phyloP scores from a whole-genome alignment of 305 asterid species.

The Fraxinus xanthoxyloides region DNA sequence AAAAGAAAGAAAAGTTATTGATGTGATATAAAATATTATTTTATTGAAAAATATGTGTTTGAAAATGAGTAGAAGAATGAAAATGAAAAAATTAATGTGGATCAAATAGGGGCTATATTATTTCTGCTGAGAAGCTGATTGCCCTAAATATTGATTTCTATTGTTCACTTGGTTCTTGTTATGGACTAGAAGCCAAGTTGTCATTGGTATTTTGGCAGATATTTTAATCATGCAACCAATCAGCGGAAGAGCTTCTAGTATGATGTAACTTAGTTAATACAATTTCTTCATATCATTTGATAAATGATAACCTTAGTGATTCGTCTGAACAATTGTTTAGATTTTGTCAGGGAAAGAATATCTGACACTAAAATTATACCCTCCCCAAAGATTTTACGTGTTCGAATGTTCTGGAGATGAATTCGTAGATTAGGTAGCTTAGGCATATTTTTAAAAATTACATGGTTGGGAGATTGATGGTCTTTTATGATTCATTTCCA shows the following conservation, averaged over 20 bases:
- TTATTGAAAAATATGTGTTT: no score
- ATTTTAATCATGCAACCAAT: background rate
- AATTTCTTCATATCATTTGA: background rate
- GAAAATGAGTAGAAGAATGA: no score
- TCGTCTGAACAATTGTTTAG: background rate
- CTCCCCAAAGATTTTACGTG: background rate
- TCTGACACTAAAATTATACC: background rate
- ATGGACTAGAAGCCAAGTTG: conserved; percentile 11
- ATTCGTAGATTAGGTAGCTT: background rate
- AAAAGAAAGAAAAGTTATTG: no score
- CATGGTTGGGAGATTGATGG: background rate
- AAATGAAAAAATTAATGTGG: no score
- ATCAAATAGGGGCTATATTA: no score
- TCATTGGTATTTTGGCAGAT: background rate
- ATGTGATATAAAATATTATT: no score
- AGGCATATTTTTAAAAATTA: background rate
- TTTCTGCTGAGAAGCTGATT: conserved; percentile 15
- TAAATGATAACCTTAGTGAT: background rate
- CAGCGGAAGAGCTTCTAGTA: background rate
- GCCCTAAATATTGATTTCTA: background rate
- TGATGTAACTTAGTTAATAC: background rate
- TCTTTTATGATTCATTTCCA: background rate
- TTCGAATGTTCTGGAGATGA: background rate
- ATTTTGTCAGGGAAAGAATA: background rate
- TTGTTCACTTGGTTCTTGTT: background rate